Conservation (phyloP, 1,139 yeast genomes). For the Nakaseomyces bracarensis region DNA sequence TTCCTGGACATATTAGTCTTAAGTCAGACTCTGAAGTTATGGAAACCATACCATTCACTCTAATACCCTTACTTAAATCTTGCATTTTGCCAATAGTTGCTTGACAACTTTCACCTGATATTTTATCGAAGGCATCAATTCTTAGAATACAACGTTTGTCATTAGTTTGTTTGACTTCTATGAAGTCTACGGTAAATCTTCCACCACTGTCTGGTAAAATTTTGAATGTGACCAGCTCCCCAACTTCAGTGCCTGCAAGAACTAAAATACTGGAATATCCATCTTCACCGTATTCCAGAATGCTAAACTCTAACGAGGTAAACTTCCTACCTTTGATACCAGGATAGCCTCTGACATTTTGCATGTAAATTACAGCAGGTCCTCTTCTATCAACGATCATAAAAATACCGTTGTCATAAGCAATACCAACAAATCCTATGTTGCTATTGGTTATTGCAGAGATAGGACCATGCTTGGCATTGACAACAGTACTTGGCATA, state of each 20-base stretch:
- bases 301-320: conserved; percentile 64
- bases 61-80: conserved; percentile 53
- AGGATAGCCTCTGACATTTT: conserved; percentile 30
- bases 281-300: conserved; percentile 53
- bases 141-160: conserved; percentile 43
- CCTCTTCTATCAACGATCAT: conserved; percentile 78
- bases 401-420: conserved; percentile 66
- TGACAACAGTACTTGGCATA: conserved; percentile 56
- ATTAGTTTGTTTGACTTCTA: conserved; percentile 43
- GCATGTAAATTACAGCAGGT: conserved; percentile 66
- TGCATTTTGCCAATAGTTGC: conserved; percentile 57
- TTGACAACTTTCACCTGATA: conserved; percentile 51
- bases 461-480: conserved; percentile 40
- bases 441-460: conserved; percentile 61
- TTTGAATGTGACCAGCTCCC: conserved; percentile 62
- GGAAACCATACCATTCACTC: conserved; percentile 55
- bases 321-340: conserved; percentile 33
- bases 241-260: conserved; percentile 71
- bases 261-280: conserved; percentile 66
- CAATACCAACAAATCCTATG: conserved; percentile 80
- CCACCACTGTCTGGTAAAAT: conserved; percentile 63
- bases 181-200: conserved; percentile 53
- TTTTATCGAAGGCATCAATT: conserved; percentile 51
- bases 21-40: conserved; percentile 55
- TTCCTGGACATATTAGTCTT: conserved; percentile 55